Evolutionary conservation across 306 rosid genomes (phyloP).

Genomic region (cucumber (Cucumis sativus)): DNA sequence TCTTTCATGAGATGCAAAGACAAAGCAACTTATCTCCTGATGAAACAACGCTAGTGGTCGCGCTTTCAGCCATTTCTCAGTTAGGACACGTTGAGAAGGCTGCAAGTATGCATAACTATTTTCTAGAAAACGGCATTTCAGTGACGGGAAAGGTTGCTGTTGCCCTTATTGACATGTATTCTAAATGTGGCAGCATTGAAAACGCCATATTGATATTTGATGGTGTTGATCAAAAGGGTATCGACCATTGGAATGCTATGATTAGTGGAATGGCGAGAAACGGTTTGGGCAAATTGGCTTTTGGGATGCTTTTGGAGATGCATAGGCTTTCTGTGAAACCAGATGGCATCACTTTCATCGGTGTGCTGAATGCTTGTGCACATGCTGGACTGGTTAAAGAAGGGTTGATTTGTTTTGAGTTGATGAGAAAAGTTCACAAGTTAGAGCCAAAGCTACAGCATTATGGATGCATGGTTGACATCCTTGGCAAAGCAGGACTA

Average conservation of each 20-base stretch:
- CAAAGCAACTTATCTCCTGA: constrained; percentile 28
- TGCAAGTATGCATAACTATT: constrained; percentile 26
- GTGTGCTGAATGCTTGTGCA: constrained; percentile 54
- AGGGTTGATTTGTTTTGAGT: constrained; percentile 56
- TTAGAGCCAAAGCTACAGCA: constrained; percentile 66
- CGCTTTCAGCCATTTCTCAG: constrained; percentile 48
- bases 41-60: constrained; percentile 37
- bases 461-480: constrained; percentile 67
- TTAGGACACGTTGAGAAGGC: constrained; percentile 49
- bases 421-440: constrained; percentile 58
- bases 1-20: constrained; percentile 42
- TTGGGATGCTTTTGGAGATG: constrained; percentile 48
- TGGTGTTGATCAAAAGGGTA: constrained; percentile 28
- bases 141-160: constrained; percentile 50
- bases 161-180: constrained; percentile 61
- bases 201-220: constrained; percentile 42
- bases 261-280: constrained; percentile 57
- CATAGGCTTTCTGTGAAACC: constrained; percentile 33
- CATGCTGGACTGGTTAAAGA: constrained; percentile 66
- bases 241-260: constrained; percentile 78
- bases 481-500: constrained; percentile 52
- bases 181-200: constrained; percentile 63
- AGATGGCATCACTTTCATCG: constrained; percentile 65
- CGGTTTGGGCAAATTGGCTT: constrained; percentile 51
- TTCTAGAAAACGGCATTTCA: constrained; percentile 27